Evolutionary conservation across 345 rosid species (phyloP), one percentile per base, ranked within the genome.

Genomic region (Hibiscus syriacus): DNA sequence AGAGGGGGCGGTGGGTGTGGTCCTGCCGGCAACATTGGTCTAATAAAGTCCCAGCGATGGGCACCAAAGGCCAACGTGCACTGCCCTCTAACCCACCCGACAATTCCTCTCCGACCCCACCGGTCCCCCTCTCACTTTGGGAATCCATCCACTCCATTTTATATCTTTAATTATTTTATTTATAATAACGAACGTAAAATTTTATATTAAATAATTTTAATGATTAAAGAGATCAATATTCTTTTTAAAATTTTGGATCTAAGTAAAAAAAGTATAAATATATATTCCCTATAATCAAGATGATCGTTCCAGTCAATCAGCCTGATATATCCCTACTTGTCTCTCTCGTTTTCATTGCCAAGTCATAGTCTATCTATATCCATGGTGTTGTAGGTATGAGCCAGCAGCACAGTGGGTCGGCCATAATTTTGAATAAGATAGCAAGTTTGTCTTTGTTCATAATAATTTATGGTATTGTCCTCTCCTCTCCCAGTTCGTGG

Each of bases 81-180:
- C 55, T 86, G 90, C 84, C 85, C 77, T 82, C 81, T 56, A 75
- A 81, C 83, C 62, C 84, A 78, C 86, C 81, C 72, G 84, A 80
- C 86, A 80, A 19, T 61, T 68, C 75, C 39, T 34, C 12, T 29
- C 20, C 57, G 74, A 20, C 70, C 83, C 81, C 71, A 69, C 53
- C 49, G n/a, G 49, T 43, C 14, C 73, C 73, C 25, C 8, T 12
- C 71, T 38, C 54, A 69, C 7, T 30, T 75, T 74, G 73, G 68
- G 71, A 45, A 60, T 78, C 81, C 81, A 72, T 50, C 2, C 12
- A 38, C 43, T 7, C 10, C 43, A 34, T 34, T 34, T 9, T 34
- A 34, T 34, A 34, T 34, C 7, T 30, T n/a, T n/a, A n/a, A n/a
- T n/a, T n/a, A n/a, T n/a, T n/a, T n/a, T n/a, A n/a, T n/a, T n/a